phyloP scores from a whole-genome alignment of 73 alveolate genomes.

The Paramecium sexaurelia region DNA sequence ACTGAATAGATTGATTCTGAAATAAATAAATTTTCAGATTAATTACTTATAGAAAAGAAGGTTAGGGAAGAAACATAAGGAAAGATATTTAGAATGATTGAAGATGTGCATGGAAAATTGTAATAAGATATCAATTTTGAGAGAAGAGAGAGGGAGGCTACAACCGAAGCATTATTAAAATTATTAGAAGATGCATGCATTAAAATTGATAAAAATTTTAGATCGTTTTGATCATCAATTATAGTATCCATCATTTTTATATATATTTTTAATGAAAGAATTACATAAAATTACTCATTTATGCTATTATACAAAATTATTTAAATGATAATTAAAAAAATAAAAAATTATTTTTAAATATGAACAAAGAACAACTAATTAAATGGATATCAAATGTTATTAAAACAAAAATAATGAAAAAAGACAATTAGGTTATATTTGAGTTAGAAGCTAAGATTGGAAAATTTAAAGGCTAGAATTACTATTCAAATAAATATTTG shows the following conservation, averaged over 20 bases:
- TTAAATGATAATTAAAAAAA: not conserved
- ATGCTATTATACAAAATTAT: too few species aligned
- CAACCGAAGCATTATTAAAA: conserved; percentile 39
- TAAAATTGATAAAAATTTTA: conserved; percentile 46
- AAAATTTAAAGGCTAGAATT: not conserved
- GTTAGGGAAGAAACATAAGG: conserved; percentile 58
- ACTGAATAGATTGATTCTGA: conserved; percentile 42
- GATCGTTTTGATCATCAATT: conserved; percentile 33
- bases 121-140: conserved; percentile 41
- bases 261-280: too few species aligned
- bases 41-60: conserved; percentile 36
- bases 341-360: not conserved
- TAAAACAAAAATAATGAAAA: not conserved
- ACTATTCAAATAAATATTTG: not conserved
- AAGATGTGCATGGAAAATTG: conserved; percentile 54
- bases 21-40: conserved; percentile 53
- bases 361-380: not conserved
- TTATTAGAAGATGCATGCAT: conserved; percentile 58
- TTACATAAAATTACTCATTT: too few species aligned
- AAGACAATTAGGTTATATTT: not conserved
- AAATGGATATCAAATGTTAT: not conserved
- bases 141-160: conserved; percentile 49
- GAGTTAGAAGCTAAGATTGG: conserved; percentile 50
- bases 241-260: not conserved
- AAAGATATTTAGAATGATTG: conserved; percentile 61